These are phyloP conservation scores for Cymbidium sinense DNA, from an alignment of 106 monocot species.

Conservation along the genomic window DNA sequence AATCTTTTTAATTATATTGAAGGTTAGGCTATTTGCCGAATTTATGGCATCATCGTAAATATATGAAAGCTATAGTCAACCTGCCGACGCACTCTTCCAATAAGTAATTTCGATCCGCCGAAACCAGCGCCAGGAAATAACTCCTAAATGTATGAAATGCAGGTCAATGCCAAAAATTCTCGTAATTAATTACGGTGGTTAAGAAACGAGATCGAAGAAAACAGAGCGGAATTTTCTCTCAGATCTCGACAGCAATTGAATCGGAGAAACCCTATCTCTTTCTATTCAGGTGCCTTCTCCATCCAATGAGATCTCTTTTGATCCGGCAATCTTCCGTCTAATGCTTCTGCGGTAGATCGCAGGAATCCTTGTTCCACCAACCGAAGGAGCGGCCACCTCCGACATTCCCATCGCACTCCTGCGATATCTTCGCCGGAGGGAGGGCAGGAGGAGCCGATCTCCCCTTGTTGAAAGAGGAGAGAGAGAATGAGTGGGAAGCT, in stretches of 20 bases:
- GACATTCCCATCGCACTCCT: neutral
- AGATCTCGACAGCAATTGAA: neutral
- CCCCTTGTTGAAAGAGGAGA: neutral
- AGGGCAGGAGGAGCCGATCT: neutral
- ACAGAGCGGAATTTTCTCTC: neutral
- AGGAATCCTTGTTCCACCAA: slow-evolving; percentile 1
- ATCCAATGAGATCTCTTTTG: neutral
- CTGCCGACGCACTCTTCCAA: neutral
- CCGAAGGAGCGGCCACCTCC: neutral
- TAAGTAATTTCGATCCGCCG: neutral
- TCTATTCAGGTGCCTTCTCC: neutral
- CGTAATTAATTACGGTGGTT: neutral
- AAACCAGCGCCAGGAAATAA: neutral
- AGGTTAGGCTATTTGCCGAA: no score
- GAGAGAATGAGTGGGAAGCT: slow-evolving; percentile 17
- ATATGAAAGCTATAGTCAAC: neutral
- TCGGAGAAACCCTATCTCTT: slow-evolving; percentile 1
- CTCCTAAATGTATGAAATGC: neutral
- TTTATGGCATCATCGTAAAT: no score
- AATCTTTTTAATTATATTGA: no score
- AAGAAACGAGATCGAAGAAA: slow-evolving; percentile 3
- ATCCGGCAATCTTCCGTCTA: neutral
- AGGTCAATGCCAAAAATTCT: neutral
- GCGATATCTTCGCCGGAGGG: neutral
- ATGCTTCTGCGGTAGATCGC: neutral